These are phyloP conservation scores for Naumovozyma castellii DNA, from an alignment of 805 yeast genomes.

Conservation along the genomic window DNA sequence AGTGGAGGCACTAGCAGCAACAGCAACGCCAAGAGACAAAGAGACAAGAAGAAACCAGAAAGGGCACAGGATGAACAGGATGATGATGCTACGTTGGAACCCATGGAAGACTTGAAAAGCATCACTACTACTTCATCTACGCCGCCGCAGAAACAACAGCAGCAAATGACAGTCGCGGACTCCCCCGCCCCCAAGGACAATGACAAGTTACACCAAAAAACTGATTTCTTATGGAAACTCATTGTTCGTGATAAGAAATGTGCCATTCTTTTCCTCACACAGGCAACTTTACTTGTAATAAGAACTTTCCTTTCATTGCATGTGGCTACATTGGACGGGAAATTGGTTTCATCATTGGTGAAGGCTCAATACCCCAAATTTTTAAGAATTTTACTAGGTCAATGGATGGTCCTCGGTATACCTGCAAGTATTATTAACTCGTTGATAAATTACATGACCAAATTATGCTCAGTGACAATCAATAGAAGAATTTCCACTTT, in stretches of 20 bases:
- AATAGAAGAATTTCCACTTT: slow-evolving; percentile 55
- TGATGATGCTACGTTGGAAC: slow-evolving; percentile 1
- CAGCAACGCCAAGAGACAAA: slow-evolving; percentile 4
- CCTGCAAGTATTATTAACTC: slow-evolving; percentile 82
- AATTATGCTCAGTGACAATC: slow-evolving; percentile 46
- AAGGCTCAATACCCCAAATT: slow-evolving; percentile 59
- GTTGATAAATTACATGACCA: slow-evolving; percentile 51
- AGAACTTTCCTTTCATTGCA: slow-evolving; percentile 69
- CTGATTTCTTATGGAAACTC: slow-evolving; percentile 19
- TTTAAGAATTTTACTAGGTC: slow-evolving; percentile 44
- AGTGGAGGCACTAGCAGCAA: slow-evolving; percentile 7
- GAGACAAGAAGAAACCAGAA: slow-evolving; percentile 5
- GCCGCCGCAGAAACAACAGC: no score
- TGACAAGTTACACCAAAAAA: background rate
- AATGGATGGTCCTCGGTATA: slow-evolving; percentile 78
- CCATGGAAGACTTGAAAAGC: slow-evolving; percentile 2
- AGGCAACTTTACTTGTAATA: slow-evolving; percentile 49
- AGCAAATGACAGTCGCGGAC: no score
- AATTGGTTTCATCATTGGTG: slow-evolving; percentile 71
- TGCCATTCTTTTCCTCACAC: slow-evolving; percentile 34
- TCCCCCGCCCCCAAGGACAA: background rate
- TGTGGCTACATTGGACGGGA: slow-evolving; percentile 82
- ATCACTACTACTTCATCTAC: no score
- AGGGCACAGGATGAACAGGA: slow-evolving; percentile 3
- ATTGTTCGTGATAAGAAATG: slow-evolving; percentile 24